Evolutionary conservation across 345 rosid species (phyloP), one percentile per base, ranked within the genome.

Genomic region (Brassica juncea): DNA sequence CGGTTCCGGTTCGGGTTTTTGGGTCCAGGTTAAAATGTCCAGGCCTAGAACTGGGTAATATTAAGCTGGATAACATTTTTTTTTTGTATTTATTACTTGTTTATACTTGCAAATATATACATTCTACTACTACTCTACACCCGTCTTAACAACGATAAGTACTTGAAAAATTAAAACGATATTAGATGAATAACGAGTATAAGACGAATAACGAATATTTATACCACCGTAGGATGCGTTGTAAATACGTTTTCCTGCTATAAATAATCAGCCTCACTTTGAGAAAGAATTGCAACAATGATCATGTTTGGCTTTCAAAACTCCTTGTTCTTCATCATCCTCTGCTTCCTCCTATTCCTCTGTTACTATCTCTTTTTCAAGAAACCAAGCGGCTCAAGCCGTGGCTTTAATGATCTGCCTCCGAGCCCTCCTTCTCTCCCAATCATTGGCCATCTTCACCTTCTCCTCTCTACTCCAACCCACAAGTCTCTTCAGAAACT

Each of bases 381-480:
- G 73, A 68, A 67, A 68, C 79, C 72, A 37, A 75, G 21, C 8
- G 12, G 28, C 19, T 55, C 8, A 21, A 21, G 12, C 8, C 4
- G 30, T 58, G 28, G 61, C 61, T 21, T 19, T 8, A 28, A 2
- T 4, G n/a, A 30, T 61, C 6, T 32, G 19, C 75, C 70, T 61
- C 75, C 75, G 0, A 77, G 75, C 37, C 75, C 75, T 77, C 80
- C 80, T 12, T 69, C 74, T 62, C 2, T 70, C 0, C 76, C 76
- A 0, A 49, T 77, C 30, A 25, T 71, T 3, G 81, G 81, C 15
- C 81, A 77, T 70, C 19, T 27, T 34, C 44, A 77, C 14, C 6
- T 52, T 37, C 61, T 77, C 5, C 76, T 70, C 28, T 71, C 76
- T 34, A 0, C 28, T 63, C 10, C 32, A 3, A 4, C 12, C 21